Evolutionary conservation across 495 filamentous ascomycete species (phyloP).

Genomic region (Penicillium samsonianum): DNA sequence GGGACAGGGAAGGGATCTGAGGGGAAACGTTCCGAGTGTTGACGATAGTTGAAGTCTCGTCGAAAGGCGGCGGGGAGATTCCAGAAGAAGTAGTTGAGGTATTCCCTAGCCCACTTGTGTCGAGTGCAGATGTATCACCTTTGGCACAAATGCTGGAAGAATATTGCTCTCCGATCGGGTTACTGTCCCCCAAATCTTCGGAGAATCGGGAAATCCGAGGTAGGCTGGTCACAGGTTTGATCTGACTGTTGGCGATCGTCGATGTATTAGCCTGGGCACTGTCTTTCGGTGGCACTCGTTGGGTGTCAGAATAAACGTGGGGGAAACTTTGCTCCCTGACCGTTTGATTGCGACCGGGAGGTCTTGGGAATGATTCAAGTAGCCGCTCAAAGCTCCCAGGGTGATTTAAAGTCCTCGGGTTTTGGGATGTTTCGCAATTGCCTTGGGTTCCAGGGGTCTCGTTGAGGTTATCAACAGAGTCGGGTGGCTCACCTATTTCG

Average conservation of each 20-base stretch:
- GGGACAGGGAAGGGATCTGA: neutral
- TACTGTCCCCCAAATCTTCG: neutral
- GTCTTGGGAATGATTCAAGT: conserved; percentile 3
- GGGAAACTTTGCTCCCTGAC: neutral
- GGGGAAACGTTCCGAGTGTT: neutral
- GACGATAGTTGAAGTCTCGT: neutral
- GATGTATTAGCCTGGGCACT: neutral
- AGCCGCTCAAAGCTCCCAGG: neutral
- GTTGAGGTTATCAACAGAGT: neutral
- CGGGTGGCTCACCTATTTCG: conserved; percentile 3
- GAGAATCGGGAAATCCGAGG: neutral
- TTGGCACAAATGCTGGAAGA: neutral
- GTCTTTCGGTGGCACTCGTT: neutral
- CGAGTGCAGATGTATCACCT: neutral
- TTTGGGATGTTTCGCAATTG: neutral
- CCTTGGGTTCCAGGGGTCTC: neutral
- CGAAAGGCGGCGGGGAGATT: neutral
- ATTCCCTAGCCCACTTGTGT: neutral
- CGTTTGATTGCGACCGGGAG: neutral
- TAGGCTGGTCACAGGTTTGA: neutral
- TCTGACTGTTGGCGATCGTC: neutral
- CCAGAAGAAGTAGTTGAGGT: neutral
- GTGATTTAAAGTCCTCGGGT: neutral
- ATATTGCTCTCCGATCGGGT: neutral
- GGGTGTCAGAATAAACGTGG: neutral